Evolutionary conservation across 2,329 filamentous ascomycete species (phyloP), one percentile per base, ranked within the genome.

Genomic region (Eutypa lata): DNA sequence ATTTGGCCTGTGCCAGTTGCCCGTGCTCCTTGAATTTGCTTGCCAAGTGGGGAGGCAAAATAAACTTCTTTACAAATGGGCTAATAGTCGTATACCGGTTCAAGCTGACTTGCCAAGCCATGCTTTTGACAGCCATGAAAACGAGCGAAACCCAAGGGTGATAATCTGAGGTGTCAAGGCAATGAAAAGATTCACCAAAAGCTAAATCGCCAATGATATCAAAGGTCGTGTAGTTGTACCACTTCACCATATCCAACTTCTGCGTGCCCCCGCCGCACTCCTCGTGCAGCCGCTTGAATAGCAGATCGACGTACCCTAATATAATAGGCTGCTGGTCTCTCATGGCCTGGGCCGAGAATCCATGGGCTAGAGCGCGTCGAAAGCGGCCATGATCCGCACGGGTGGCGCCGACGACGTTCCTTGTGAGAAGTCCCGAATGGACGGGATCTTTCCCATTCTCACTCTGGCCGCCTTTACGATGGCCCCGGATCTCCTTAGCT

Each of bases 61-160:
- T n/a, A n/a, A n/a, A n/a, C 31, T 14, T 35, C 31, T 35, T 7
- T 7, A 14, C 7, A 35, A 35, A 35, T 14, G 14, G 7, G 8
- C 14, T 35, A 14, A 35, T 7, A 35, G 14, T 14, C 13, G 7
- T n/a, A n/a, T 7, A 16, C 38, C n/a, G 3, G 18, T 7, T 11
- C 38, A 42, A n/a, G 18, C 18, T 16, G 18, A 7, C 38, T 8
- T n/a, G 14, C 8, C 14, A n/a, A n/a, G 3, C 38, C 8, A 42
- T 5, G 8, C 18, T 7, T 7, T n/a, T 11, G 35, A 50, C 5
- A 7, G 16, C 13, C 14, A 28, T 7, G 21, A 13, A 18, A 33
- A 50, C 38, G 19, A 44, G 24, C 3, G 31, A n/a, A 22, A 54
- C 46, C 53, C 53, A 54, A 18, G 49, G 49, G 22, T 48, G 50